phyloP scores from a whole-genome alignment of 2,329 filamentous ascomycete genomes.

The Phaeoacremonium minimum region DNA sequence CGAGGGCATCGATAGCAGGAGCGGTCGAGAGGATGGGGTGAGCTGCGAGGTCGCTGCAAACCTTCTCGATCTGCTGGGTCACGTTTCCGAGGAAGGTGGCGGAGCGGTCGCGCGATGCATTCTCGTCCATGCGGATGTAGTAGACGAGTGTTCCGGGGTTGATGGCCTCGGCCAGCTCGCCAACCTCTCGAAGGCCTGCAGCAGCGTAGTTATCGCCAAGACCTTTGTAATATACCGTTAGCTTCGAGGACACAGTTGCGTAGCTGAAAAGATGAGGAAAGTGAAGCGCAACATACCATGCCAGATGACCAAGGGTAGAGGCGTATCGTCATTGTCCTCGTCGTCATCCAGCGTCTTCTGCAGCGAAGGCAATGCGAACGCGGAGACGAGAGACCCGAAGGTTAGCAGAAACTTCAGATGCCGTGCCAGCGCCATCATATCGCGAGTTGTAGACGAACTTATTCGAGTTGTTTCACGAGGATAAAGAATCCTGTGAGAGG shows the following conservation, averaged over 20 bases:
- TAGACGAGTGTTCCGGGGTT: constrained; percentile 85
- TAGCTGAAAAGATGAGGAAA: too few relatives aligned
- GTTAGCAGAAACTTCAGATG: constrained; percentile 19
- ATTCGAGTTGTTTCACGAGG: too few relatives aligned
- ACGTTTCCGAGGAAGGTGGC: constrained; percentile 92
- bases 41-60: constrained; percentile 71
- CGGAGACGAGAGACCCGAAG: constrained; percentile 24
- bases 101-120: constrained; percentile 65
- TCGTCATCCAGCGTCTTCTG: constrained; percentile 12
- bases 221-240: too few relatives aligned
- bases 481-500: too few relatives aligned
- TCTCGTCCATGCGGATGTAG: constrained; percentile 66
- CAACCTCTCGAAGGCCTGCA: constrained; percentile 69
- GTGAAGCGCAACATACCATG: constrained; percentile 60
- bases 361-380: constrained; percentile 15
- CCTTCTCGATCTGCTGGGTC: constrained; percentile 68
- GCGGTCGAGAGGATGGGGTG: constrained; percentile 79
- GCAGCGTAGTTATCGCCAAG: constrained; percentile 70
- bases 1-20: constrained; percentile 82
- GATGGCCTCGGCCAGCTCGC: constrained; percentile 63
- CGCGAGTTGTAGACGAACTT: too few relatives aligned
- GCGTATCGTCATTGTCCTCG: constrained; percentile 52
- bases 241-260: too few relatives aligned
- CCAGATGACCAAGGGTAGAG: constrained; percentile 90
- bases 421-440: constrained; percentile 21